Evolutionary conservation across 306 rosid genomes (phyloP).

Genomic region (Quercus agrifolia): DNA sequence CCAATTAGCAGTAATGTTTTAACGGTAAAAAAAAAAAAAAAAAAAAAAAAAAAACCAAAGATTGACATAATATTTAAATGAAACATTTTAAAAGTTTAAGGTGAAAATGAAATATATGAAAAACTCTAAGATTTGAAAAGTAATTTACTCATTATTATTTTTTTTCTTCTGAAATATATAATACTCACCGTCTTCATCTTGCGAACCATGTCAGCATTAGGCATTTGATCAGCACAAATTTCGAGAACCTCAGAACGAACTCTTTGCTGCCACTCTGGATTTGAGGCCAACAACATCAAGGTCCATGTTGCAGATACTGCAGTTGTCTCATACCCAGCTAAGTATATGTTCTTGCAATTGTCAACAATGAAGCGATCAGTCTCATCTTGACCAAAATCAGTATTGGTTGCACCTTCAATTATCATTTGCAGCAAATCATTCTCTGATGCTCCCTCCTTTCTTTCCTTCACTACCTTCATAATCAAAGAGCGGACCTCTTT

Average conservation of each 20-base stretch:
- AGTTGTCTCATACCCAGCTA: slow-evolving; percentile 42
- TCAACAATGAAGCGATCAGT: slow-evolving; percentile 24
- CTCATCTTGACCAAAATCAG: slow-evolving; percentile 9
- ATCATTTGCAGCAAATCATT: slow-evolving; percentile 31
- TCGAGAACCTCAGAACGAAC: slow-evolving; percentile 34
- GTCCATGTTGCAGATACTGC: slow-evolving; percentile 40
- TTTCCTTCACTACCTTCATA: slow-evolving; percentile 22
- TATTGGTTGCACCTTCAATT: slow-evolving; percentile 28
- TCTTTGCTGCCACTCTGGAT: slow-evolving; percentile 45
- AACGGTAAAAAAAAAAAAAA: too few species aligned
- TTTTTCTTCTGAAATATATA: too few species aligned
- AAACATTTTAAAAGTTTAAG: too few species aligned
- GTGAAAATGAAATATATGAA: too few species aligned
- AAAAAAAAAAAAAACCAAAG: too few species aligned
- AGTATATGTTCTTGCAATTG: slow-evolving; percentile 33
- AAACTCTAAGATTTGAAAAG: too few species aligned
- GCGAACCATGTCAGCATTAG: slow-evolving; percentile 29
- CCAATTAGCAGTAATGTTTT: too few species aligned
- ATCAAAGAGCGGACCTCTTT: slow-evolving; percentile 40
- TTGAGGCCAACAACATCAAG: slow-evolving; percentile 42
- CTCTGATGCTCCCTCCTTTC: slow-evolving; percentile 9
- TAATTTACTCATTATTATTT: too few species aligned
- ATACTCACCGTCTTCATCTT: slow-evolving; percentile 41
- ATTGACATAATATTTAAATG: too few species aligned
- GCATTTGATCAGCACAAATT: slow-evolving; percentile 25